These are phyloP conservation scores for Vitis cinerea DNA, from an alignment of 164 flowering plant species.

Conservation along the genomic window DNA sequence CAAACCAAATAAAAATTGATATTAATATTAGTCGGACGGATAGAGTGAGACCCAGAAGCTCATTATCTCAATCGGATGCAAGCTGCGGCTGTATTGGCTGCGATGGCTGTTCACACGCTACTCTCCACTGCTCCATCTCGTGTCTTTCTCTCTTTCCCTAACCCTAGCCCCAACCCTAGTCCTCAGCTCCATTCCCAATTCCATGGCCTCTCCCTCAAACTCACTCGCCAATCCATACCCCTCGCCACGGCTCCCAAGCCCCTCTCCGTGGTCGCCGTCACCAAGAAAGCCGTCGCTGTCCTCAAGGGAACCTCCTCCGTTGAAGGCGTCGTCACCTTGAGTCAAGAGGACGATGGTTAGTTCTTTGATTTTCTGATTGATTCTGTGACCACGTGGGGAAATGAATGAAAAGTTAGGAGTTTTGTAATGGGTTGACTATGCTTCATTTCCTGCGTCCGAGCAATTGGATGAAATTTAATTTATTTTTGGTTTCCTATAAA, in stretches of 20 bases:
- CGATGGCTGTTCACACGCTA: conserved; percentile 55
- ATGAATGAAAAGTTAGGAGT: too few species aligned
- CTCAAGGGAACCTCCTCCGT: conserved; percentile 72
- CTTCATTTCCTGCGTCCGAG: not conserved
- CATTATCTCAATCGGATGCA: too few species aligned
- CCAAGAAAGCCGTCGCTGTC: conserved; percentile 87
- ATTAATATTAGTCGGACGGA: too few species aligned
- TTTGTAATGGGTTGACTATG: too few species aligned
- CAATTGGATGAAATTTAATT: not conserved
- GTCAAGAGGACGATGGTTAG: conserved; percentile 72
- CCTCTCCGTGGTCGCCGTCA: conserved; percentile 45
- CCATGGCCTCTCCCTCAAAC: conserved; percentile 37
- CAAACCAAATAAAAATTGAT: too few species aligned
- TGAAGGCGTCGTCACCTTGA: conserved; percentile 81
- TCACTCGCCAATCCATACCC: conserved; percentile 25
- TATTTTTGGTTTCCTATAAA: not conserved
- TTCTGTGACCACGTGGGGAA: not conserved
- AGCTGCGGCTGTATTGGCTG: conserved; percentile 21
- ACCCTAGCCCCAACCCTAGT: conserved; percentile 13
- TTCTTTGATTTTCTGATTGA: conserved; percentile 1
- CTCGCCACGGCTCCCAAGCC: conserved; percentile 17
- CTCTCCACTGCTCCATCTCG: conserved; percentile 29
- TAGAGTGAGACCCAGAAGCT: too few species aligned
- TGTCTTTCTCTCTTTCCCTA: conserved; percentile 16
- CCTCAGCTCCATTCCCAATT: conserved; percentile 37